Evolutionary conservation across 345 rosid genomes (phyloP).

Genomic region (Murraya paniculata): DNA sequence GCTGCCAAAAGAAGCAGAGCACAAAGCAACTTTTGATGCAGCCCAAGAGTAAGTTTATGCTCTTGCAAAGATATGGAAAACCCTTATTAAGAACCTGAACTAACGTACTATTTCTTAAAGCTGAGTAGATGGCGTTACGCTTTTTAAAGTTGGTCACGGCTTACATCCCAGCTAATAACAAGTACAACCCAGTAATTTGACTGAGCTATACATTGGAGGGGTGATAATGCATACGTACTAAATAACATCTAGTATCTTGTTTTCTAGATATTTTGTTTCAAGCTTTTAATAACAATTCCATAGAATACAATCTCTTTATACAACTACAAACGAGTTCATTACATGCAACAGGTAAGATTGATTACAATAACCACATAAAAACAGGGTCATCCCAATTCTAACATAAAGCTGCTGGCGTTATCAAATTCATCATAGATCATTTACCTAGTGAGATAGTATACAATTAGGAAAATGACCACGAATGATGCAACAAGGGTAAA

Average conservation of each 20-base stretch:
- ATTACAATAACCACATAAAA: slow-evolving; percentile 15
- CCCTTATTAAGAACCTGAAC: no score
- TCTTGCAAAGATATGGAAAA: background rate
- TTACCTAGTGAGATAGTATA: slow-evolving; percentile 84
- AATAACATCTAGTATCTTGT: background rate
- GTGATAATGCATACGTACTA: background rate
- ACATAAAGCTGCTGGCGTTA: slow-evolving; percentile 10
- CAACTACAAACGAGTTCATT: slow-evolving; percentile 22
- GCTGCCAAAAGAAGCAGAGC: background rate
- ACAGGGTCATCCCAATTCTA: slow-evolving; percentile 20
- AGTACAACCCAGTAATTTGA: background rate
- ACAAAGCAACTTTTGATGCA: background rate
- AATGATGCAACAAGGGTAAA: slow-evolving; percentile 82
- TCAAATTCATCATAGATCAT: slow-evolving; percentile 5
- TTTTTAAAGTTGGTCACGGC: background rate
- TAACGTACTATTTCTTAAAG: background rate
- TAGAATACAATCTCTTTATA: slow-evolving; percentile 25
- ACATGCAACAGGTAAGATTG: slow-evolving; percentile 21
- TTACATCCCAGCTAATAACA: background rate
- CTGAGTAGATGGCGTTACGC: background rate
- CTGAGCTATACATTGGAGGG: background rate
- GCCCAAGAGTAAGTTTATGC: background rate
- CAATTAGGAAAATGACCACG: slow-evolving; percentile 69
- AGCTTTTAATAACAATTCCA: slow-evolving; percentile 6
- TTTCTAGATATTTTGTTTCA: background rate